phyloP scores from a whole-genome alignment of 495 filamentous ascomycete species.

The Trichoderma gamsii region DNA sequence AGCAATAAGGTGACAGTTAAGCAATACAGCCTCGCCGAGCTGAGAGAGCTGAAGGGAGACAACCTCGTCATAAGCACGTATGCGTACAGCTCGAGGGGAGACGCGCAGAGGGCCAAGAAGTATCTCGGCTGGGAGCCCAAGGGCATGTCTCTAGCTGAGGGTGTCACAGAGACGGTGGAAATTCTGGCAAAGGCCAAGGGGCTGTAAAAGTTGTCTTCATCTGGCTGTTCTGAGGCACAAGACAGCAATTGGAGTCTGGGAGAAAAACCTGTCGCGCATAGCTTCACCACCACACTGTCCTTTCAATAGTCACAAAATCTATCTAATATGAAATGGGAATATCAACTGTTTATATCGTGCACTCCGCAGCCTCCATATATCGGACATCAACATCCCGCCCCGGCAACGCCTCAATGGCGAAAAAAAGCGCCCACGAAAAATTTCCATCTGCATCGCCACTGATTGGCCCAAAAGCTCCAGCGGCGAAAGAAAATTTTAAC shows the following conservation, averaged over 20 bases:
- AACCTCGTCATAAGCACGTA: slow-evolving; percentile 40
- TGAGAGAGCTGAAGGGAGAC: slow-evolving; percentile 20
- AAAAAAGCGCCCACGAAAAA: not conserved
- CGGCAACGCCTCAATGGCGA: slow-evolving; percentile 7
- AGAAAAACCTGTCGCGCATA: too few species aligned
- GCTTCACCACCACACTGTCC: too few species aligned
- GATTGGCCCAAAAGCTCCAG: not conserved
- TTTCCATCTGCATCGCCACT: not conserved
- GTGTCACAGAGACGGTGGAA: slow-evolving; percentile 46
- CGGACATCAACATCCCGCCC: not conserved
- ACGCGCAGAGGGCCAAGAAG: slow-evolving; percentile 50
- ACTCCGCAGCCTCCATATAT: not conserved
- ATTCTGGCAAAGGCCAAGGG: slow-evolving; percentile 40
- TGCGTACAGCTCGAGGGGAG: slow-evolving; percentile 55
- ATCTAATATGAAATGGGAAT: not conserved
- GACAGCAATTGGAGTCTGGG: not conserved
- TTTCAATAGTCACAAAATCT: not conserved
- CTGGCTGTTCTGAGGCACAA: not conserved
- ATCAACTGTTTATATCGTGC: not conserved
- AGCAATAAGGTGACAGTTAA: slow-evolving; percentile 44
- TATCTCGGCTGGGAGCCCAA: slow-evolving; percentile 57
- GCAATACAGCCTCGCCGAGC: slow-evolving; percentile 20
- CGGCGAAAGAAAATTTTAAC: slow-evolving; percentile 10
- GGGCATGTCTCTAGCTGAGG: slow-evolving; percentile 41
- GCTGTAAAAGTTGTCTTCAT: slow-evolving; percentile 13